Percentiles rank a stretch among this genome's conserved stretches.
Conservation (phyloP, 2,329 filamentous ascomycete species). For the Fusarium sp. region DNA sequence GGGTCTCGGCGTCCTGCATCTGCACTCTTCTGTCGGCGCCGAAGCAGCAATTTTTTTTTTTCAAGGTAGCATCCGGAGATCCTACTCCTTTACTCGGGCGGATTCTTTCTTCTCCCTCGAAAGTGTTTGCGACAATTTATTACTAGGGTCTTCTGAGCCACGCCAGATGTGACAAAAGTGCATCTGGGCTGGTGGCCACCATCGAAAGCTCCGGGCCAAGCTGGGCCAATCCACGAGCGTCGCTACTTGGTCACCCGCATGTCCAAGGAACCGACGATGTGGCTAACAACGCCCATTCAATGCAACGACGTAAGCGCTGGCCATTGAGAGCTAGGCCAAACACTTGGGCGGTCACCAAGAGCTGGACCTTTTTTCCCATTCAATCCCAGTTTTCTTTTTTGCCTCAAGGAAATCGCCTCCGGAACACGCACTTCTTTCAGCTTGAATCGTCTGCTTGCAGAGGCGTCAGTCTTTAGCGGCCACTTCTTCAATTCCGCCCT, state of each 20-base stretch:
- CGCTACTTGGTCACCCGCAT: conserved; percentile 10
- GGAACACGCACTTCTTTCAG: not conserved
- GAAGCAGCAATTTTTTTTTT: not conserved
- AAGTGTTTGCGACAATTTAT: not conserved
- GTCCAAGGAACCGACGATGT: conserved; percentile 11
- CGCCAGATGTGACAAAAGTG: not conserved
- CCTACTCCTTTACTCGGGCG: not conserved
- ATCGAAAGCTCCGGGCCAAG: conserved; percentile 17
- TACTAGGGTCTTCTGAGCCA: not conserved
- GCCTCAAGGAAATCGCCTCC: not conserved
- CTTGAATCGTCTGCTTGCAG: conserved; percentile 1
- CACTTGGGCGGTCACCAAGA: conserved; percentile 18
- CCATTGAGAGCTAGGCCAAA: not conserved
- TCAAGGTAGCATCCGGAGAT: not conserved
- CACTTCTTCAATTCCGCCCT: not conserved
- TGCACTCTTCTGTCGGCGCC: not conserved
- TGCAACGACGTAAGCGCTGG: conserved; percentile 25
- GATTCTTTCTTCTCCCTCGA: not conserved
- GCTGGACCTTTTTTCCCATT: not conserved
- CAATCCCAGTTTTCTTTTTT: not conserved
- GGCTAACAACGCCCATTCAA: conserved; percentile 5
- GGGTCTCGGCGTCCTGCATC: conserved; percentile 21
- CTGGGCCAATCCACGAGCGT: conserved; percentile 2
- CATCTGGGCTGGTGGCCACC: conserved; percentile 5
- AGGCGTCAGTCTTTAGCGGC: not conserved